A percentile compares a stretch with the other conserved stretches of the same genome.
phyloP scores from a whole-genome alignment of 2,329 filamentous ascomycete species.

The Pseudocercospora musae region DNA sequence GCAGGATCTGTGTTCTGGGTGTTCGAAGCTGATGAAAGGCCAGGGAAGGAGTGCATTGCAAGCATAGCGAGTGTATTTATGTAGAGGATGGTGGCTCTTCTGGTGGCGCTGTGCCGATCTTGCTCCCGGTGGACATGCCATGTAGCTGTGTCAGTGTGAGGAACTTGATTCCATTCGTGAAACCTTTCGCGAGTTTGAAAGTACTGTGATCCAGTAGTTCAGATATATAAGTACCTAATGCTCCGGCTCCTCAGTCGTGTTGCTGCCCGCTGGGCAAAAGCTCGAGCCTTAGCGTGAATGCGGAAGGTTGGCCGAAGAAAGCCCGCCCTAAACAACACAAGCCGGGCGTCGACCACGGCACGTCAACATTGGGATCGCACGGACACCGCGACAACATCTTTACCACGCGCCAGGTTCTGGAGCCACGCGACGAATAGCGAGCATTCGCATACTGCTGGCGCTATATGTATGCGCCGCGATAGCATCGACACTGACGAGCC shows the following conservation, averaged over 20 bases:
- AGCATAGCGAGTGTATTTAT: background rate
- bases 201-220: background rate
- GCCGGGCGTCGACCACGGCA: background rate
- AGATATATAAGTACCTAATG: background rate
- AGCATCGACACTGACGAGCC: conserved; percentile 10
- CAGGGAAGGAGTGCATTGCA: too few relatives aligned
- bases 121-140: background rate
- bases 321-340: background rate
- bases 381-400: conserved; percentile 1
- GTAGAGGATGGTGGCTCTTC: background rate
- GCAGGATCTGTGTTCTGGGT: conserved; percentile 39
- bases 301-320: background rate
- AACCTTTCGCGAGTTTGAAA: too few relatives aligned
- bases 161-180: too few relatives aligned
- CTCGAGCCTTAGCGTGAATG: background rate
- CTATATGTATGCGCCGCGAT: conserved; percentile 14
- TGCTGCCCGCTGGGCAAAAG: too few relatives aligned
- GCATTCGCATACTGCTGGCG: background rate
- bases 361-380: conserved; percentile 1
- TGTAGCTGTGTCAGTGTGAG: background rate
- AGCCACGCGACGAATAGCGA: background rate
- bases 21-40: conserved; percentile 39
- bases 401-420: background rate
- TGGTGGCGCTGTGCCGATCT: background rate
- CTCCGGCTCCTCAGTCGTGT: background rate